phyloP scores from a whole-genome alignment of 805 yeast species.

The Pichia kluyveri region DNA sequence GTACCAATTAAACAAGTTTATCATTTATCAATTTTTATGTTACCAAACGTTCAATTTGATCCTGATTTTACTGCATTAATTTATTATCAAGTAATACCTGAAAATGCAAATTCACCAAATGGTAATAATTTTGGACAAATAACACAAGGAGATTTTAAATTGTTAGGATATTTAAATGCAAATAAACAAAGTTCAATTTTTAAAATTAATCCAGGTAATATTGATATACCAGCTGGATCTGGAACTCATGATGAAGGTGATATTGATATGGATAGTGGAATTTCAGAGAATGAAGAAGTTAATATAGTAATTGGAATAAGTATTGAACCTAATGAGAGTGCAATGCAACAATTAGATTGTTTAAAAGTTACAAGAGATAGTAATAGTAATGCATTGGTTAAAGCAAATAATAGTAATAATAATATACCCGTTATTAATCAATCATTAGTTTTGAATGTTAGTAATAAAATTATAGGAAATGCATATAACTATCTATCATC shows the following conservation, averaged over 20 bases:
- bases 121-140: slow-evolving; percentile 11
- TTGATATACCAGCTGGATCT: slow-evolving; percentile 7
- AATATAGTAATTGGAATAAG: slow-evolving; percentile 67
- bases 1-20: slow-evolving; percentile 50
- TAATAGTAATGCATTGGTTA: slow-evolving; percentile 18
- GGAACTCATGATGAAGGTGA: slow-evolving; percentile 27
- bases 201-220: slow-evolving; percentile 47
- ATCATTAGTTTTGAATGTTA: slow-evolving; percentile 43
- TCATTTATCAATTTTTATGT: slow-evolving; percentile 73
- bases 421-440: slow-evolving; percentile 14
- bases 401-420: slow-evolving; percentile 17
- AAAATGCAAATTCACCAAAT: slow-evolving; percentile 13
- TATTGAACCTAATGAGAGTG: slow-evolving; percentile 68
- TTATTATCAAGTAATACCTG: slow-evolving; percentile 65
- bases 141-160: slow-evolving; percentile 39
- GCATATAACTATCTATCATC: slow-evolving; percentile 88
- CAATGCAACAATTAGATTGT: slow-evolving; percentile 43
- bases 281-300: slow-evolving; percentile 8
- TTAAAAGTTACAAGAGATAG: slow-evolving; percentile 17
- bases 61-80: slow-evolving; percentile 72
- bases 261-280: slow-evolving; percentile 45
- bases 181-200: slow-evolving; percentile 88
- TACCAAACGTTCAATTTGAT: slow-evolving; percentile 75
- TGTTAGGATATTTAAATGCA: slow-evolving; percentile 54
- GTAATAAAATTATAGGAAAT: slow-evolving; percentile 81